Evolutionary conservation across 768 basidiomycete genomes (phyloP).

Genomic region (Lactarius evosmus): DNA sequence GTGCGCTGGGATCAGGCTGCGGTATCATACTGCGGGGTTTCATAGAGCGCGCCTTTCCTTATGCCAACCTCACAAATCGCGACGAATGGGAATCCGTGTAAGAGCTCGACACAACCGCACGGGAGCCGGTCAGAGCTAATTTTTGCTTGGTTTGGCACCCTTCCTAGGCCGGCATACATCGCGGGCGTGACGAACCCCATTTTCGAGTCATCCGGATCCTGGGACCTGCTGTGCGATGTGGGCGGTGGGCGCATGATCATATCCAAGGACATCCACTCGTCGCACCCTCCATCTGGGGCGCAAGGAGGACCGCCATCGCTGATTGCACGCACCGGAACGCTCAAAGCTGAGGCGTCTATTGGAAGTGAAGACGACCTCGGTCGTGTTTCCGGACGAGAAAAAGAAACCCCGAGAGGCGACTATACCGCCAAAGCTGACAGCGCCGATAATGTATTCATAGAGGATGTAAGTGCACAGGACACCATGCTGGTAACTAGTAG

Average conservation of each 20-base stretch:
- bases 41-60: constrained; percentile 90
- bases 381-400: constrained; percentile 52
- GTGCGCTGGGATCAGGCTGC: constrained; percentile 88
- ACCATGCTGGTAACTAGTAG: not conserved
- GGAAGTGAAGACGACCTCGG: constrained; percentile 70
- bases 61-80: constrained; percentile 83
- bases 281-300: constrained; percentile 40
- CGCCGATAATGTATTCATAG: constrained; percentile 84
- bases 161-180: constrained; percentile 78
- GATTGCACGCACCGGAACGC: constrained; percentile 53
- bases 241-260: constrained; percentile 83
- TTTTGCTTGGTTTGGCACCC: not conserved
- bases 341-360: constrained; percentile 61
- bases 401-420: constrained; percentile 45
- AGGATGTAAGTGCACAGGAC: constrained; percentile 65
- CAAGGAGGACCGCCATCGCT: constrained; percentile 37
- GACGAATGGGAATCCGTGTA: constrained; percentile 91
- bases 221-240: constrained; percentile 94
- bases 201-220: constrained; percentile 79
- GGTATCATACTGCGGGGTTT: constrained; percentile 82
- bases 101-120: constrained; percentile 35
- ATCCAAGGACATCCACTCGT: constrained; percentile 74
- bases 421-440: constrained; percentile 55
- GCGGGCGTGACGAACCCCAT: constrained; percentile 98
- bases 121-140: not conserved